Evolutionary conservation across 331 rosid species (phyloP).

Genomic region (Spiraea crenata): DNA sequence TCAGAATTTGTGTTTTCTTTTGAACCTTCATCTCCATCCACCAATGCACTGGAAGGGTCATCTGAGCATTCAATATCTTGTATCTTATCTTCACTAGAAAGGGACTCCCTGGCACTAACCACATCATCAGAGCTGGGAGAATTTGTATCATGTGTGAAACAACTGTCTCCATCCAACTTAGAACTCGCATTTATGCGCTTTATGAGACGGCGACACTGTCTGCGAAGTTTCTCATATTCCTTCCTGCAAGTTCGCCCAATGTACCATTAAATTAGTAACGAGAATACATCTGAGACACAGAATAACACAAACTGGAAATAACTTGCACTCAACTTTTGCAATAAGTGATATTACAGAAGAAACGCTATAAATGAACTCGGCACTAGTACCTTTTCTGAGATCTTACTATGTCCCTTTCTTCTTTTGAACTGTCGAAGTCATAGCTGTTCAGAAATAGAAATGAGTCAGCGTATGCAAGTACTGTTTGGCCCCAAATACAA

Average conservation of each 20-base stretch:
- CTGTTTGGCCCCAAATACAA: neutral
- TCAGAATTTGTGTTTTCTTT: constrained; percentile 52
- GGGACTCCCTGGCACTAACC: constrained; percentile 86
- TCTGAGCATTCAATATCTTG: constrained; percentile 60
- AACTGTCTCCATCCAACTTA: constrained; percentile 56
- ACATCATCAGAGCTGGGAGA: constrained; percentile 93
- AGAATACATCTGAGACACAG: constrained; percentile 6
- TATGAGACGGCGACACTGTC: constrained; percentile 68
- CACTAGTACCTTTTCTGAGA: constrained; percentile 63
- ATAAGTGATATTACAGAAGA: neutral
- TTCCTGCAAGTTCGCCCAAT: constrained; percentile 53
- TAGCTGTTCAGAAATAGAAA: constrained; percentile 58
- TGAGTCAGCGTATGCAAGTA: constrained; percentile 29
- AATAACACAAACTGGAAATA: neutral
- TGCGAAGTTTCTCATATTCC: constrained; percentile 82
- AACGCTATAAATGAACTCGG: constrained; percentile 18
- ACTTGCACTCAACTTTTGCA: neutral
- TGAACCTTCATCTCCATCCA: constrained; percentile 67
- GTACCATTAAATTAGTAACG: constrained; percentile 19
- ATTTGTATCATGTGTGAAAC: constrained; percentile 50
- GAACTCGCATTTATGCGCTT: constrained; percentile 50
- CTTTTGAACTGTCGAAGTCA: constrained; percentile 74
- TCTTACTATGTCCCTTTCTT: constrained; percentile 66
- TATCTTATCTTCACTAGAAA: constrained; percentile 79
- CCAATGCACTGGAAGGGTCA: constrained; percentile 60